Base-by-base conservation (phyloP, 2,329 filamentous ascomycete species). In the Cercospora sp. region DNA sequence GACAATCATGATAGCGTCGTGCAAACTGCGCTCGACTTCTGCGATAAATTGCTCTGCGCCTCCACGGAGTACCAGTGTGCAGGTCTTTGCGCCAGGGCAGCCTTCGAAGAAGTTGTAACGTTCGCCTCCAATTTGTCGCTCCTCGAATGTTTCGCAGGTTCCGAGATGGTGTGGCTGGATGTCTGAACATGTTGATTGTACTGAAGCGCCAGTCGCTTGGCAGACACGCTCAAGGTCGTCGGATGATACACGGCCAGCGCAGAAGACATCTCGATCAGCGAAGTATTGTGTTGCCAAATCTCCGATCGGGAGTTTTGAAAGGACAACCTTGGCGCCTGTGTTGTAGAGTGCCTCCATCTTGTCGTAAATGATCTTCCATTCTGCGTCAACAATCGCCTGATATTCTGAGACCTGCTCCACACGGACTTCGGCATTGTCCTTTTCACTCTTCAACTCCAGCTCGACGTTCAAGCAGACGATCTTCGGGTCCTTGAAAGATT, bases 331-430 rank as follows among this genome's bases (percentile, higher is more conserved):
- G 72, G 95, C 95, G 64, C 95, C 95, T 5, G 94, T 97, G 82
- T 94, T 90, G 86, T 94, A 88, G 64, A 97, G 84, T 60, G 94
- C 92, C 84, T 99, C 95, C 80, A 99, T 91, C 87, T 99, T 99
- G 86, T 97, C 94, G 88, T 91, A 98, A 81, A 99, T 99, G 79
- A 99, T 99, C 82, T 97, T 93, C 95, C 95, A 99, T 82, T 99
- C 95, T 31, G 95, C 95, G 78, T 99, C 95, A 79, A 99, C 95
- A 75, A 99, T 97, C 71, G 95, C 95, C 84, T 99, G 95, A 84
- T 99, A 99, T 83, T 99, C 95, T 20, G 94, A 97, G 63, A 99
- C 95, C 82, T 98, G 94, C 83, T 98, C 95, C 67, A 99, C 94
- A 68, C 95, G 90, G 71, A 99, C 93, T 84, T 99, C 95, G 68